phyloP scores from a whole-genome alignment of 306 rosid species.

The Sphenostylis stenocarpa region DNA sequence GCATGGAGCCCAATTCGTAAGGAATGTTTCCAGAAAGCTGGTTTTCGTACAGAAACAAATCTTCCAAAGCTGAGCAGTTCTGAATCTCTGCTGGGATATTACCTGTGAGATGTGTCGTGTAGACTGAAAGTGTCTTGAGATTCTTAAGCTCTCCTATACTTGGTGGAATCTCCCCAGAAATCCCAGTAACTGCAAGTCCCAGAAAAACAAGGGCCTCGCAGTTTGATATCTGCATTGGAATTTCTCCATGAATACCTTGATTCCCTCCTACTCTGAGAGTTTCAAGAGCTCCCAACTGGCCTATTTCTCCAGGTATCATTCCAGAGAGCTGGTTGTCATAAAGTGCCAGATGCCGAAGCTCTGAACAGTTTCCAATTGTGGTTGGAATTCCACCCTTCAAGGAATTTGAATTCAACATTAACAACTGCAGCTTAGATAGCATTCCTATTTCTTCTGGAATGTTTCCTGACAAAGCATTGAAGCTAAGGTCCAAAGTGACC shows the following conservation, averaged over 20 bases:
- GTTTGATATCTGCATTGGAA: constrained; percentile 78
- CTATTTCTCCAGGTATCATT: constrained; percentile 70
- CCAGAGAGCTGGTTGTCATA: constrained; percentile 85
- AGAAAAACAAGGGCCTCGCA: constrained; percentile 66
- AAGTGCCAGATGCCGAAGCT: constrained; percentile 63
- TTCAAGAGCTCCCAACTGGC: constrained; percentile 57
- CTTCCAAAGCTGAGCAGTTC: constrained; percentile 72
- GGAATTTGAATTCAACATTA: constrained; percentile 72
- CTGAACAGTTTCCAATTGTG: constrained; percentile 77
- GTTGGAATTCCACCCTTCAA: constrained; percentile 65
- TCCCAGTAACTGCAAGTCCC: constrained; percentile 85
- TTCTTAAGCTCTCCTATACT: constrained; percentile 70
- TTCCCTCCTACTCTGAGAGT: constrained; percentile 83
- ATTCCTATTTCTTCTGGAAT: constrained; percentile 72
- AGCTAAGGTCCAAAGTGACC: constrained; percentile 76
- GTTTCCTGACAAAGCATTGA: constrained; percentile 71
- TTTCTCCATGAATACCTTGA: constrained; percentile 68
- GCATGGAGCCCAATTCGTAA: constrained; percentile 59
- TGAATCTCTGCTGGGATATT: constrained; percentile 77
- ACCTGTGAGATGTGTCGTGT: constrained; percentile 83
- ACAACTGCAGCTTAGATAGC: constrained; percentile 48
- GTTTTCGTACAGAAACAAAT: constrained; percentile 82
- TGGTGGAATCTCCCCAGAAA: constrained; percentile 76
- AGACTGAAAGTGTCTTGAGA: constrained; percentile 76
- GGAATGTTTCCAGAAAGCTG: constrained; percentile 81